Conservation (phyloP, 192 early-diverging fungal species). For the Coemansia sp. region DNA sequence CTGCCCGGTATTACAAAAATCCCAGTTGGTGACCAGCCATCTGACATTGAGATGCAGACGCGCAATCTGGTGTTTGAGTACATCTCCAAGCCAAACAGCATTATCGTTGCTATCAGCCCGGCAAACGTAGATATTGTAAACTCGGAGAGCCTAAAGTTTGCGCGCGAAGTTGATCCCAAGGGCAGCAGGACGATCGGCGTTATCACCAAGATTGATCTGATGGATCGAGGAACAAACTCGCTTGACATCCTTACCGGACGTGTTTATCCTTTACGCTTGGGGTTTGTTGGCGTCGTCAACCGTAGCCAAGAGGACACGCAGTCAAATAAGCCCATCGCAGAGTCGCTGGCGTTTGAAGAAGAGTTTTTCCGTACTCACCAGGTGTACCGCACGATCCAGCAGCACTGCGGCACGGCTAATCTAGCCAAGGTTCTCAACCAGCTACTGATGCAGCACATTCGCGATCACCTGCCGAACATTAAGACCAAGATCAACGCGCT, state of each 20-base stretch:
- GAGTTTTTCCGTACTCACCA: conserved; percentile 71
- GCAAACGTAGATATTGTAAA: conserved; percentile 81
- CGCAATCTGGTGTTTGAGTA: conserved; percentile 73
- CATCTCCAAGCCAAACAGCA: conserved; percentile 80
- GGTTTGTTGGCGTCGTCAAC: conserved; percentile 81
- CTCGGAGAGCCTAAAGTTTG: conserved; percentile 81
- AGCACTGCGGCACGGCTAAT: conserved; percentile 70
- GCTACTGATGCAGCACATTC: conserved; percentile 76
- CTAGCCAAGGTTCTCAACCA: conserved; percentile 69
- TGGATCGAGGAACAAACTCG: conserved; percentile 82
- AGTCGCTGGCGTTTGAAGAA: conserved; percentile 62
- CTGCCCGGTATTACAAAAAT: conserved; percentile 81
- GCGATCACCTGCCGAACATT: conserved; percentile 73
- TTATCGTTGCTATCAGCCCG: conserved; percentile 78
- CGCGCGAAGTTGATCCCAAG: conserved; percentile 81
- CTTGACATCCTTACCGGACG: conserved; percentile 75
- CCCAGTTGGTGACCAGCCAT: conserved; percentile 73
- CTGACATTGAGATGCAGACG: conserved; percentile 79
- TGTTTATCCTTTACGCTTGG: conserved; percentile 73
- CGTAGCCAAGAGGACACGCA: conserved; percentile 79
- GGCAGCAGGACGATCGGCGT: conserved; percentile 77
- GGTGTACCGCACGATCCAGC: conserved; percentile 67
- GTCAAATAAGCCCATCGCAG: conserved; percentile 67
- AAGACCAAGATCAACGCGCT: conserved; percentile 71
- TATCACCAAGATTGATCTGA: conserved; percentile 80